A percentile compares a stretch with the other conserved stretches of the same genome.
These are phyloP conservation scores for Coelastrella sp. DNA, from an alignment of 139 green algal species.

Conservation along the genomic window DNA sequence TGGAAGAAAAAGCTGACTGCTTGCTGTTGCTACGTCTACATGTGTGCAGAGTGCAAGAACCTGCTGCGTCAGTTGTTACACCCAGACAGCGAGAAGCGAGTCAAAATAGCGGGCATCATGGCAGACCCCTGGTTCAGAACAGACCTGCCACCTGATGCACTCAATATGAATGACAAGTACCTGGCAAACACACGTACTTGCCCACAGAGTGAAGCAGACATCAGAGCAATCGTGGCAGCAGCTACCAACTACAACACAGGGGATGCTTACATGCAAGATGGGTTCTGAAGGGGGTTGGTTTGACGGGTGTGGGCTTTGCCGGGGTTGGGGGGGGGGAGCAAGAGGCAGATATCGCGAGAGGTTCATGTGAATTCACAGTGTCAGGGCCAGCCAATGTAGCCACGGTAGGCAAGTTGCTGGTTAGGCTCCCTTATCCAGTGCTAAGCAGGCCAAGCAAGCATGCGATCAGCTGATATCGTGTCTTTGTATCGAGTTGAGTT, in stretches of 20 bases:
- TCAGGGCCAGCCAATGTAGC: no score
- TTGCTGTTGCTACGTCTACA: not conserved
- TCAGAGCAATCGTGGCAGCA: slow-evolving; percentile 21
- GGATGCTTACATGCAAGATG: slow-evolving; percentile 2
- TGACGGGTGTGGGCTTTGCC: no score
- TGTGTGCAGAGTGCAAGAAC: slow-evolving; percentile 44
- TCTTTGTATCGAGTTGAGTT: no score
- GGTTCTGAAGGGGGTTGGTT: not conserved
- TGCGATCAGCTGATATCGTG: no score
- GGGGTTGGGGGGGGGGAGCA: no score
- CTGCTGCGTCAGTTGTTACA: slow-evolving; percentile 64
- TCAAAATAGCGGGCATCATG: slow-evolving; percentile 78
- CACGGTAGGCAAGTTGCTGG: no score
- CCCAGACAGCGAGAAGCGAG: slow-evolving; percentile 54
- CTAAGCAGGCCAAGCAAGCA: no score
- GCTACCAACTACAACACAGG: slow-evolving; percentile 6
- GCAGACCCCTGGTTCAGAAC: slow-evolving; percentile 87
- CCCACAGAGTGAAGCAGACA: slow-evolving; percentile 43
- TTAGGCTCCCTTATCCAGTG: no score
- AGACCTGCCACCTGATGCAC: slow-evolving; percentile 69
- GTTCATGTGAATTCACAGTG: no score
- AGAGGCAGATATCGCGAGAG: no score
- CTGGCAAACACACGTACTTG: slow-evolving; percentile 39
- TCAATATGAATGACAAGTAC: slow-evolving; percentile 48
- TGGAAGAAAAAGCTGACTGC: not conserved